A percentile compares a stretch with the other conserved stretches of the same genome.
Evolutionary conservation across 2,329 filamentous ascomycete genomes (phyloP).

Genomic region (Aspergillus pseudotamarii): DNA sequence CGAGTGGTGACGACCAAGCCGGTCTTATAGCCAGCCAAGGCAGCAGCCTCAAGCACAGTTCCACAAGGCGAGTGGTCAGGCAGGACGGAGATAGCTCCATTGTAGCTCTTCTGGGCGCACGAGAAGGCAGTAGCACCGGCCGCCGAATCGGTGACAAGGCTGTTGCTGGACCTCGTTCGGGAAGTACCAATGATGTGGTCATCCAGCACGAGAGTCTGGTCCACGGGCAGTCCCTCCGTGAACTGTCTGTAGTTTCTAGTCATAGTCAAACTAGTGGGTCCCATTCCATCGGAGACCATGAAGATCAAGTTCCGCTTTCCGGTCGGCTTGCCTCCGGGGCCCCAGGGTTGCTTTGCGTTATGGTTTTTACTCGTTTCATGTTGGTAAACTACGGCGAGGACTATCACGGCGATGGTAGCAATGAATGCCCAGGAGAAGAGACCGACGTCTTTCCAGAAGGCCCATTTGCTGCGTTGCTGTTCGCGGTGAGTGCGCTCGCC

Average conservation of each 20-base stretch:
- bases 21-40: slow-evolving; percentile 86
- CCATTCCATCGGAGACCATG: slow-evolving; percentile 99
- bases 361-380: slow-evolving; percentile 55
- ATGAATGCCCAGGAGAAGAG: slow-evolving; percentile 82
- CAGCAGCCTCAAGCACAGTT: slow-evolving; percentile 90
- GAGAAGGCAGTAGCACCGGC: slow-evolving; percentile 97
- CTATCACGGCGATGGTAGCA: slow-evolving; percentile 75
- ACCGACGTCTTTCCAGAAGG: slow-evolving; percentile 71
- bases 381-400: slow-evolving; percentile 81
- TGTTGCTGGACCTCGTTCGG: slow-evolving; percentile 80
- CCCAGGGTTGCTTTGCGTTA: slow-evolving; percentile 35
- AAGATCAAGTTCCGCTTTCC: slow-evolving; percentile 94
- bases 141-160: slow-evolving; percentile 89
- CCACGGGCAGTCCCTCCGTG: slow-evolving; percentile 69
- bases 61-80: slow-evolving; percentile 86
- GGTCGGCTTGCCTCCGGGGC: slow-evolving; percentile 46
- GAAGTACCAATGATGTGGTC: slow-evolving; percentile 88
- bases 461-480: slow-evolving; percentile 46
- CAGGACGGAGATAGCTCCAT: slow-evolving; percentile 88
- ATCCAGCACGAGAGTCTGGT: slow-evolving; percentile 79
- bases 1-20: slow-evolving; percentile 93
- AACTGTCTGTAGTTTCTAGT: slow-evolving; percentile 86
- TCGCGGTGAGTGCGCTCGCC: slow-evolving; percentile 50
- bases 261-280: slow-evolving; percentile 83
- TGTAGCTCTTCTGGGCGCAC: slow-evolving; percentile 92